phyloP scores from a whole-genome alignment of 768 basidiomycete species.

The Tylopilus rubrobrunneus region DNA sequence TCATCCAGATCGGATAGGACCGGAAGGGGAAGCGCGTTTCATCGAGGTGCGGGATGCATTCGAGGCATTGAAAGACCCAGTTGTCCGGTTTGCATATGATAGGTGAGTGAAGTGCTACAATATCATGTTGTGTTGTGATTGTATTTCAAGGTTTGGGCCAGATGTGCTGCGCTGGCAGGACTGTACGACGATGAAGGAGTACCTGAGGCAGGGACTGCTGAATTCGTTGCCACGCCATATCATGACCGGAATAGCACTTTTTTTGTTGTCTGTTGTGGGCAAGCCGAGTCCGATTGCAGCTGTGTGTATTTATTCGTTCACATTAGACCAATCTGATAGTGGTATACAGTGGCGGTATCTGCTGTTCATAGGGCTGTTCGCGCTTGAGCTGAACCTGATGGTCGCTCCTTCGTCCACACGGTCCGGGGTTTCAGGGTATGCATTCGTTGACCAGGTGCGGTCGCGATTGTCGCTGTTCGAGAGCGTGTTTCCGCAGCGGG shows the following conservation, averaged over 20 bases:
- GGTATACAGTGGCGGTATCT: slow-evolving; percentile 71
- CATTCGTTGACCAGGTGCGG: slow-evolving; percentile 21
- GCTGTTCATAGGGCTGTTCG: slow-evolving; percentile 58
- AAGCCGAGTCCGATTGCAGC: slow-evolving; percentile 58
- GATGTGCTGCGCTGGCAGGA: slow-evolving; percentile 64
- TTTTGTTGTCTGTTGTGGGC: slow-evolving; percentile 62
- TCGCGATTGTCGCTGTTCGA: slow-evolving; percentile 31
- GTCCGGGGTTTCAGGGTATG: slow-evolving; percentile 10
- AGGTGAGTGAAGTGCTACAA: slow-evolving; percentile 43
- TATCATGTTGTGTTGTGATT: not conserved
- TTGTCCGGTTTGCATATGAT: slow-evolving; percentile 81
- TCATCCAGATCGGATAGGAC: slow-evolving; percentile 73
- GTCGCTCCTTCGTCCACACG: slow-evolving; percentile 41
- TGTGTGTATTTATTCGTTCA: slow-evolving; percentile 41
- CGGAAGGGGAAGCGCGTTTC: slow-evolving; percentile 57
- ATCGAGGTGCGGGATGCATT: slow-evolving; percentile 70
- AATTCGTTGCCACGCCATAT: slow-evolving; percentile 65
- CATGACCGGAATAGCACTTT: slow-evolving; percentile 50
- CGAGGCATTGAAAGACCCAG: slow-evolving; percentile 75
- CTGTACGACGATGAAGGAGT: slow-evolving; percentile 68
- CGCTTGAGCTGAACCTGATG: slow-evolving; percentile 62
- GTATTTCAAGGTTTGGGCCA: slow-evolving; percentile 65
- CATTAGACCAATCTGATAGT: slow-evolving; percentile 11
- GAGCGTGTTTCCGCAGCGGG: slow-evolving; percentile 55
- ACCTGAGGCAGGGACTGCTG: slow-evolving; percentile 60